Evolutionary conservation across 306 rosid species (phyloP).

Genomic region (Cicer yamashitae): DNA sequence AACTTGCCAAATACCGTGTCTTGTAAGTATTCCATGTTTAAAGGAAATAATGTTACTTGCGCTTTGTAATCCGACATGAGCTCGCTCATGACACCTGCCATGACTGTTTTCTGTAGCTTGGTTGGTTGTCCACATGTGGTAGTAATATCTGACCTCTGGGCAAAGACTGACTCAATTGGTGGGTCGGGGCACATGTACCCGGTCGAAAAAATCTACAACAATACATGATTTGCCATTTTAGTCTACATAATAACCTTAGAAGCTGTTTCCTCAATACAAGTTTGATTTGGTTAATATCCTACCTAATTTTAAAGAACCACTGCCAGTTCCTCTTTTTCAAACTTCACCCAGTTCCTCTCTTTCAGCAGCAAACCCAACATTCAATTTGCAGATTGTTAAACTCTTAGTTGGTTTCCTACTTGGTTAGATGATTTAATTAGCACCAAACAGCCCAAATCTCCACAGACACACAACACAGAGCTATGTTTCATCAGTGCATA

Average conservation of each 20-base stretch:
- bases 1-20: slow-evolving; percentile 63
- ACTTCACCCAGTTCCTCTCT: slow-evolving; percentile 27
- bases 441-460: slow-evolving; percentile 27
- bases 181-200: slow-evolving; percentile 36
- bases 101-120: slow-evolving; percentile 48
- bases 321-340: slow-evolving; percentile 20
- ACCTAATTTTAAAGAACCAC: slow-evolving; percentile 20
- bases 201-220: slow-evolving; percentile 25
- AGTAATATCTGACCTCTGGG: slow-evolving; percentile 39
- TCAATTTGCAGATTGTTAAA: slow-evolving; percentile 27
- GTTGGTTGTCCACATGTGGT: slow-evolving; percentile 40
- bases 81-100: slow-evolving; percentile 40
- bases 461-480: slow-evolving; percentile 18
- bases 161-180: slow-evolving; percentile 42
- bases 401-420: slow-evolving; percentile 32
- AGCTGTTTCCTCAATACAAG: slow-evolving; percentile 29
- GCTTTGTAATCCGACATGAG: slow-evolving; percentile 35
- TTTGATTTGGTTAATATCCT: slow-evolving; percentile 12
- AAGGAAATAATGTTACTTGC: slow-evolving; percentile 12
- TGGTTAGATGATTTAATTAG: slow-evolving; percentile 40
- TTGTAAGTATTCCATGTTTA: slow-evolving; percentile 51
- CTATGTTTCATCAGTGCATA: slow-evolving; percentile 39
- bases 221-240: slow-evolving; percentile 18
- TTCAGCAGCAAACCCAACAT: slow-evolving; percentile 24
- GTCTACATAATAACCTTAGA: slow-evolving; percentile 15